Evolutionary conservation across 768 basidiomycete genomes (phyloP), one percentile per base, ranked within the genome.

Genomic region (Pleurotus ostreatus): DNA sequence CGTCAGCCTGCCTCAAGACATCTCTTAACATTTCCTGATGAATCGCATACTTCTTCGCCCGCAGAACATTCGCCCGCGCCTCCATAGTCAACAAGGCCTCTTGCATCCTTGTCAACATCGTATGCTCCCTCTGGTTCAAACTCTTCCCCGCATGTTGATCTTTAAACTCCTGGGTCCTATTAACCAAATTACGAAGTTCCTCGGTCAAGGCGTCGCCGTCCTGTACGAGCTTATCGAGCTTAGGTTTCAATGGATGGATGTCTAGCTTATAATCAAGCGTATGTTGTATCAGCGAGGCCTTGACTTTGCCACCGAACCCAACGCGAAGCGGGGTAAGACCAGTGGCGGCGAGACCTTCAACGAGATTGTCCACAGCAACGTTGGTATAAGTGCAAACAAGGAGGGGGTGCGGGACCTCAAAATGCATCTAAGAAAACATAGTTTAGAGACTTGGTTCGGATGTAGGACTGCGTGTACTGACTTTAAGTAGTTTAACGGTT

Each of bases 371-470:
- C 16, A 95, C 92, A 0, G 95, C 94, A 16, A 85, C 90, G 62
- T 97, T 95, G 40, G 95, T 97, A 66, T 91, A 96, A 0, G 94
- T 94, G 68, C 91, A 92, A n/a, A 96, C 88, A 12, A 98, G 80
- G 40, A 96, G 75, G 1, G 93, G 93, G 37, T 89, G 82, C 4
- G 89, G 82, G 8, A 95, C 84, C 67, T 88, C 78, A 67, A 94
- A 98, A 64, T 92, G 83, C 2, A 71, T 66, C 86, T 92, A 65
- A 5, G 55, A 18, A 51, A 60, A 57, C 16, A 23, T 59, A 34
- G 23, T 5, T 23, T 9, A 13, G 13, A 5, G 26, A n/a, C 22
- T 12, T 1, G 26, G 1, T 51, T 45, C 7, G 18, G 4, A 12
- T 11, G 9, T 20, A 43, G 38, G 46, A 40, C n/a, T 40, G 15